These are phyloP conservation scores for Salix caprea DNA, from an alignment of 345 rosid species.

Conservation along the genomic window DNA sequence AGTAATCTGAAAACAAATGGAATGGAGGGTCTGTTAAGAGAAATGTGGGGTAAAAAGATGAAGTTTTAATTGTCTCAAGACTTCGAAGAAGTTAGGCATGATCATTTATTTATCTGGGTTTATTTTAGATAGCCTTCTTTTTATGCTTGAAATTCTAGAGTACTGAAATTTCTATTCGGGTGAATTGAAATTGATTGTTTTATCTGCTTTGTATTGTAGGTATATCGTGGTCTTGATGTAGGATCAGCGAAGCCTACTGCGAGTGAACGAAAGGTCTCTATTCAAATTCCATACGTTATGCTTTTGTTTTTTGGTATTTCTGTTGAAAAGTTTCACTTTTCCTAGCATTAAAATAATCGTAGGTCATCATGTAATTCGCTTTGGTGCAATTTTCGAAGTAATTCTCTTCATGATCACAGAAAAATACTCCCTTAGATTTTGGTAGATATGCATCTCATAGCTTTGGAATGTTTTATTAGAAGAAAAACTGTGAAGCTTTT, in stretches of 20 bases:
- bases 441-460: not conserved
- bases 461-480: not conserved
- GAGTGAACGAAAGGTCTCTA: constrained; percentile 61
- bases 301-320: not conserved
- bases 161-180: not conserved
- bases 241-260: constrained; percentile 74
- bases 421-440: not conserved
- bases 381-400: not conserved
- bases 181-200: not conserved
- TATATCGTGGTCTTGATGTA: constrained; percentile 79
- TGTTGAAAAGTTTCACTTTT: not conserved
- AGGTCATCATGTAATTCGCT: not conserved
- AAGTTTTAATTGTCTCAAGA: no score
- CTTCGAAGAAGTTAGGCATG: no score
- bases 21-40: no score
- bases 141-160: not conserved
- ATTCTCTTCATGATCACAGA: not conserved
- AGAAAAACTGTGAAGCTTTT: not conserved
- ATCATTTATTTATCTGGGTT: not conserved
- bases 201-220: constrained; percentile 38
- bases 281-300: not conserved
- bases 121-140: not conserved
- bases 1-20: no score
- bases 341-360: not conserved
- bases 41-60: no score